A percentile compares a stretch with the other conserved stretches of the same genome.
These are phyloP conservation scores for Phaeosphaeria sp. DNA, from an alignment of 2,329 filamentous ascomycete species.

Conservation along the genomic window DNA sequence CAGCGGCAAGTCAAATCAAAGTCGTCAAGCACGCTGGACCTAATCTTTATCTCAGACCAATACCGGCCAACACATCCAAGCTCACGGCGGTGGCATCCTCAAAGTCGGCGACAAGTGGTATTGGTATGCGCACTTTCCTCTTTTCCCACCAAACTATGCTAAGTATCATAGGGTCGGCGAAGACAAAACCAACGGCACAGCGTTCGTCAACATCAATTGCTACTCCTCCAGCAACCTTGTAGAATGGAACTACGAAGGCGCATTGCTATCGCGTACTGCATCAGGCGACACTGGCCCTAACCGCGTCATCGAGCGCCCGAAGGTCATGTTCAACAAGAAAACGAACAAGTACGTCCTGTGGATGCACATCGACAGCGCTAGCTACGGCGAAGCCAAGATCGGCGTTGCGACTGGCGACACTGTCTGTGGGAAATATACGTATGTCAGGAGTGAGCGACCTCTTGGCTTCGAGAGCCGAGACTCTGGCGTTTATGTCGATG, in stretches of 20 bases:
- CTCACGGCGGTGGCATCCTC: slow-evolving; percentile 70
- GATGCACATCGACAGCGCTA: slow-evolving; percentile 69
- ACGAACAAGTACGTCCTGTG: slow-evolving; percentile 72
- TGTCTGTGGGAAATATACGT: slow-evolving; percentile 67
- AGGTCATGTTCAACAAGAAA: slow-evolving; percentile 71
- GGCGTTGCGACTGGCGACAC: slow-evolving; percentile 66
- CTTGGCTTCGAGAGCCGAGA: slow-evolving; percentile 62
- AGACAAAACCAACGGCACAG: slow-evolving; percentile 68
- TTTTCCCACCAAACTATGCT: neutral
- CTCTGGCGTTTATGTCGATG: slow-evolving; percentile 67
- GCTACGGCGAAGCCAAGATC: slow-evolving; percentile 69
- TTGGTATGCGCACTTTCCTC: slow-evolving; percentile 30
- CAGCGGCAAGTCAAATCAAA: slow-evolving; percentile 30
- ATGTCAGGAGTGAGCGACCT: slow-evolving; percentile 55
- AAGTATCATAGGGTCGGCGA: slow-evolving; percentile 64
- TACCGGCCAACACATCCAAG: slow-evolving; percentile 66
- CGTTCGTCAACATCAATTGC: slow-evolving; percentile 71
- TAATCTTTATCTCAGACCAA: slow-evolving; percentile 34
- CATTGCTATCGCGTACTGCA: slow-evolving; percentile 61
- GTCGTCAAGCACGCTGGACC: neutral
- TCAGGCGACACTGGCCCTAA: slow-evolving; percentile 66
- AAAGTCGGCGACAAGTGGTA: slow-evolving; percentile 66
- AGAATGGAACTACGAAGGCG: slow-evolving; percentile 67
- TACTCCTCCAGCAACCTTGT: slow-evolving; percentile 69
- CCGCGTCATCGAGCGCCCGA: slow-evolving; percentile 70